phyloP scores from a whole-genome alignment of 1,139 yeast genomes.

The Yamadazyma oceani region DNA sequence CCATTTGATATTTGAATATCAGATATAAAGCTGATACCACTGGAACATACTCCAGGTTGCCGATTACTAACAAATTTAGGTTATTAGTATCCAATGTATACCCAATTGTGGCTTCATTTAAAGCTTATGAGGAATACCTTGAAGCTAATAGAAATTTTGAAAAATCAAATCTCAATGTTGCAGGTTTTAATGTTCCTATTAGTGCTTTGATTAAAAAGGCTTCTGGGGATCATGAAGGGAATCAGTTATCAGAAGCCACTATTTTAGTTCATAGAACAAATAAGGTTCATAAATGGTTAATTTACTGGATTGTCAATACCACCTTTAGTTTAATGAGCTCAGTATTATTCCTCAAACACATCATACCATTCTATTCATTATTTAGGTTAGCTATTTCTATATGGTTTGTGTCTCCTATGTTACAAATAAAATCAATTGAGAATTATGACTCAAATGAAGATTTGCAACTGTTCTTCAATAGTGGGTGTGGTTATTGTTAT shows the following conservation, averaged over 20 bases:
- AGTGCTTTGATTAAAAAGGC: slow-evolving; percentile 25
- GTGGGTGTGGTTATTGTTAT: slow-evolving; percentile 42
- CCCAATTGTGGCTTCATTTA: slow-evolving; percentile 55
- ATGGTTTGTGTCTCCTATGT: slow-evolving; percentile 56
- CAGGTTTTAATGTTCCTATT: slow-evolving; percentile 38
- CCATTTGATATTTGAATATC: too few relatives aligned
- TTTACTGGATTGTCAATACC: slow-evolving; percentile 57
- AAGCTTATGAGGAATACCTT: slow-evolving; percentile 48
- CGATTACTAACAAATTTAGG: slow-evolving; percentile 2
- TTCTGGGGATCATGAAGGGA: slow-evolving; percentile 16
- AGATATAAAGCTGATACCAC: too few relatives aligned
- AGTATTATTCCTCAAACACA: slow-evolving; percentile 30
- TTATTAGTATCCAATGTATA: slow-evolving; percentile 44
- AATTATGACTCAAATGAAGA: slow-evolving; percentile 17
- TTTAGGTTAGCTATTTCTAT: slow-evolving; percentile 39
- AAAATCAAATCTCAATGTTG: slow-evolving; percentile 30
- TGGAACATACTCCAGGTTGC: too few relatives aligned
- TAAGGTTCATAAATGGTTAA: slow-evolving; percentile 53
- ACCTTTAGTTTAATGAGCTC: slow-evolving; percentile 33
- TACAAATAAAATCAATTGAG: slow-evolving; percentile 10
- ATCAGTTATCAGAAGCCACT: slow-evolving; percentile 11
- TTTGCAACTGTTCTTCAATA: slow-evolving; percentile 26
- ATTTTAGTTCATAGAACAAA: slow-evolving; percentile 19
- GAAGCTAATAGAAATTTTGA: slow-evolving; percentile 23
- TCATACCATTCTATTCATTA: slow-evolving; percentile 51